Conservation (phyloP, 2,329 filamentous ascomycete genomes). For the Diplodia corticola region DNA sequence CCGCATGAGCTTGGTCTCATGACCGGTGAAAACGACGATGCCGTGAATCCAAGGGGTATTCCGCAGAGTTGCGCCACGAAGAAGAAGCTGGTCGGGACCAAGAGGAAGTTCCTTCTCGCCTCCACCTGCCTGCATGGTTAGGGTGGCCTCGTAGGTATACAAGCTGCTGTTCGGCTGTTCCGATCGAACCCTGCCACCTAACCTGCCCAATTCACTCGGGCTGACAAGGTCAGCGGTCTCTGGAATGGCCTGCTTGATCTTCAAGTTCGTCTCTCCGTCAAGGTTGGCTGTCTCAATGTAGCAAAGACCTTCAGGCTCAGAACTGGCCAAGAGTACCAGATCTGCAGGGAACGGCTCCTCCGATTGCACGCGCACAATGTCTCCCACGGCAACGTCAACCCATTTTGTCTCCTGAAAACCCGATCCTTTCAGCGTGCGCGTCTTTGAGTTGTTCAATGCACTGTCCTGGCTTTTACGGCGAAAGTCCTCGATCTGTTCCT, state of each 20-base stretch:
- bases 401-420: slow-evolving; percentile 85
- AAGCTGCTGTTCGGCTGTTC: slow-evolving; percentile 98
- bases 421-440: slow-evolving; percentile 78
- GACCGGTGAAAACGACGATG: slow-evolving; percentile 92
- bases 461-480: slow-evolving; percentile 85
- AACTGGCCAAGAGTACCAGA: slow-evolving; percentile 86
- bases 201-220: slow-evolving; percentile 76
- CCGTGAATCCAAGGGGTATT: slow-evolving; percentile 98
- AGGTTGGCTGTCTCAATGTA: slow-evolving; percentile 99
- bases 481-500: slow-evolving; percentile 92
- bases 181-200: slow-evolving; percentile 84
- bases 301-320: slow-evolving; percentile 94
- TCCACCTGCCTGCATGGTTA: slow-evolving; percentile 86
- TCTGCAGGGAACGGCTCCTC: slow-evolving; percentile 95
- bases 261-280: slow-evolving; percentile 96
- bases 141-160: slow-evolving; percentile 95
- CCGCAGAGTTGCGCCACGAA: slow-evolving; percentile 88
- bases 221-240: slow-evolving; percentile 89
- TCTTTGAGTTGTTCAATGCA: slow-evolving; percentile 82
- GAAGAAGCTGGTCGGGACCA: slow-evolving; percentile 86
- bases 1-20: slow-evolving; percentile 98
- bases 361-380: slow-evolving; percentile 89
- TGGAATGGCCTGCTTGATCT: slow-evolving; percentile 96
- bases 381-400: slow-evolving; percentile 90
- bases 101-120: slow-evolving; percentile 90